Evolutionary conservation across 768 basidiomycete genomes (phyloP).

Genomic region (Coprinellus micaceus): DNA sequence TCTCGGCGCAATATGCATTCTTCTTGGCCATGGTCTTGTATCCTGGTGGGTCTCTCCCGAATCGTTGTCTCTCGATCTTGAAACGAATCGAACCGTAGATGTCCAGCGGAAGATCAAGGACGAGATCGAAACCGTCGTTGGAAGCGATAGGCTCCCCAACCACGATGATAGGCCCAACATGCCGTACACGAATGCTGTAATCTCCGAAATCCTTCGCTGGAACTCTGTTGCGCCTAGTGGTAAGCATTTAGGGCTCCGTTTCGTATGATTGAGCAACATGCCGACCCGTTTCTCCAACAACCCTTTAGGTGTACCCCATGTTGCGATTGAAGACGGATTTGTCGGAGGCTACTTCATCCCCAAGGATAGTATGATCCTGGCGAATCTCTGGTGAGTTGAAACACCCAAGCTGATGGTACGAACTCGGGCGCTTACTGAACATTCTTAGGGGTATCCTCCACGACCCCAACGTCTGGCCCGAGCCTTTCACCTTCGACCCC

Average conservation of each 20-base stretch:
- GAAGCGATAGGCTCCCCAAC: slow-evolving; percentile 33
- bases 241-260: too few species aligned
- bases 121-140: slow-evolving; percentile 46
- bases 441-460: slow-evolving; percentile 48
- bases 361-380: slow-evolving; percentile 43
- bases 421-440: too few species aligned
- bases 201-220: slow-evolving; percentile 49
- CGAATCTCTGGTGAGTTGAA: slow-evolving; percentile 42
- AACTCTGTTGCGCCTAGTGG: slow-evolving; percentile 44
- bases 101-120: slow-evolving; percentile 50
- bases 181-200: slow-evolving; percentile 45
- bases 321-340: slow-evolving; percentile 41
- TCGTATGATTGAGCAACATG: background rate
- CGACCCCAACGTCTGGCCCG: slow-evolving; percentile 45
- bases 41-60: slow-evolving; percentile 29
- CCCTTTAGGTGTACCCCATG: slow-evolving; percentile 41
- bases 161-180: slow-evolving; percentile 40
- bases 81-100: slow-evolving; percentile 27
- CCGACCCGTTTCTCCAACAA: background rate
- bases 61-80: too few species aligned
- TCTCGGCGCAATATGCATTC: slow-evolving; percentile 43
- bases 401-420: background rate
- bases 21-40: slow-evolving; percentile 45
- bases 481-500: slow-evolving; percentile 48
- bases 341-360: slow-evolving; percentile 44